phyloP scores from a whole-genome alignment of 257 asterid genomes.

The Solanum ossicruentum region DNA sequence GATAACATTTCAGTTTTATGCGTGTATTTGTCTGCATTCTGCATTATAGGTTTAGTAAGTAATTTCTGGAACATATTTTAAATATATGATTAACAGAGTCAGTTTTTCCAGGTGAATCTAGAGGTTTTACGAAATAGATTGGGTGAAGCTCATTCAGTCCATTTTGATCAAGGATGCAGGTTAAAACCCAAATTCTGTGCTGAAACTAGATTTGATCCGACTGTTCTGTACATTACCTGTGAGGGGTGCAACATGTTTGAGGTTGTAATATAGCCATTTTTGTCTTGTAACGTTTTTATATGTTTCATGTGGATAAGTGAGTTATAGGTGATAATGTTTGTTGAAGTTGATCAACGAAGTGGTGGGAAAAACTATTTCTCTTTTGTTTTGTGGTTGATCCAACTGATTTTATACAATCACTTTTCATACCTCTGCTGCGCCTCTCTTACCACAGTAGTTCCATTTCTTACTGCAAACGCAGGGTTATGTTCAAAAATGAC shows the following conservation, averaged over 20 bases:
- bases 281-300: background rate
- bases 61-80: background rate
- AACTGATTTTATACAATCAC: background rate
- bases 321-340: background rate
- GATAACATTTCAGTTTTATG: background rate
- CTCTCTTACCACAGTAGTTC: background rate
- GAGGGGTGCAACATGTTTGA: constrained; percentile 60
- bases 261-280: constrained; percentile 36
- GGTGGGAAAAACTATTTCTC: background rate
- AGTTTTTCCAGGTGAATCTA: constrained; percentile 42
- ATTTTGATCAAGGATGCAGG: constrained; percentile 75
- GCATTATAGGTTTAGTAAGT: background rate
- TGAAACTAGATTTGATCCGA: constrained; percentile 52
- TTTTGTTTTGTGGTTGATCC: background rate
- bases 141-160: constrained; percentile 78
- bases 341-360: background rate
- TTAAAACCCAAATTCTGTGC: constrained; percentile 54
- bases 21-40: background rate
- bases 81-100: background rate
- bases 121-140: constrained; percentile 41
- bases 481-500: too few species aligned
- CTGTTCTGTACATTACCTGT: constrained; percentile 73
- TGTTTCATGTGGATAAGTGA: background rate
- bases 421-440: background rate
- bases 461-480: background rate